Evolutionary conservation across 139 green algal species (phyloP).

Genomic region (Micractinium sp.): DNA sequence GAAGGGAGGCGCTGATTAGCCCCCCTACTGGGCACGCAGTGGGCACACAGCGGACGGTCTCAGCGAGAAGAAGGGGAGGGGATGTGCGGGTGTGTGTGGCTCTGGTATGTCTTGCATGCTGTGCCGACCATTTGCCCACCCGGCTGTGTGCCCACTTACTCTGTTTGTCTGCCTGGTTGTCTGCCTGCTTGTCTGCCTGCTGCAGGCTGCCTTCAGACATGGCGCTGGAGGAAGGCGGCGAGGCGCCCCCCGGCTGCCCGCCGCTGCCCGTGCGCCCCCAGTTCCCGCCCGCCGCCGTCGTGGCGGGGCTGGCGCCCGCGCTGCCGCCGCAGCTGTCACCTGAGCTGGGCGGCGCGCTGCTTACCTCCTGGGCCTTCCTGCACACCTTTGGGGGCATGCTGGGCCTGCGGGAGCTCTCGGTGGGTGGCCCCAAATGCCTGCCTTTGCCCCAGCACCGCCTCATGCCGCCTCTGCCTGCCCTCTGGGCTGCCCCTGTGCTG

Average conservation of each 20-base stretch:
- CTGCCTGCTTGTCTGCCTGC: neutral
- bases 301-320: constrained; percentile 42
- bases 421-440: neutral
- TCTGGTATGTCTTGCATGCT: neutral
- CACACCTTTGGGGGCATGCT: constrained; percentile 76
- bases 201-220: constrained; percentile 19
- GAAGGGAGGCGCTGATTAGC: no score
- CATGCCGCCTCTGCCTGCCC: neutral
- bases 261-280: constrained; percentile 55
- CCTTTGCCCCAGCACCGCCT: no score
- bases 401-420: constrained; percentile 49
- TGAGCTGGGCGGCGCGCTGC: constrained; percentile 58
- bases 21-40: neutral
- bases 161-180: neutral
- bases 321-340: constrained; percentile 50
- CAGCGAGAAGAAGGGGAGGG: no score
- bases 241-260: constrained; percentile 16
- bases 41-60: neutral
- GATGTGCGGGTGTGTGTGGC: no score
- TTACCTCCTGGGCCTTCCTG: constrained; percentile 81
- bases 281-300: constrained; percentile 74
- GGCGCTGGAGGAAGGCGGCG: constrained; percentile 6
- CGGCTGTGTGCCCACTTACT: neutral
- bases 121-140: neutral
- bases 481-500: neutral